Evolutionary conservation across 2,329 filamentous ascomycete species (phyloP), one percentile per base, ranked within the genome.

Genomic region (Nemania abortiva): DNA sequence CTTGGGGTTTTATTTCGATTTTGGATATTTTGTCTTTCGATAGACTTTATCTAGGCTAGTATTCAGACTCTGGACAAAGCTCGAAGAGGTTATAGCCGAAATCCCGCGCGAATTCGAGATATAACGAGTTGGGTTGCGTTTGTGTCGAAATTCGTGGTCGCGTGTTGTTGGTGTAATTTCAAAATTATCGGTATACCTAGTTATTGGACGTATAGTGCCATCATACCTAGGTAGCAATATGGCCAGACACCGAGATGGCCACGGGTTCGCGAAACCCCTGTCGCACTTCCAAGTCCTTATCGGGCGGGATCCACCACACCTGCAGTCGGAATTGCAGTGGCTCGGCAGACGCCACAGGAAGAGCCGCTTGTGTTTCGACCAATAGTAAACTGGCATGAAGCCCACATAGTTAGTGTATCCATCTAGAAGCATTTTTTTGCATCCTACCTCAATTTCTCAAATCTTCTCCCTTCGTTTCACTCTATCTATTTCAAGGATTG

Each of bases 1-100:
- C 50, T 57, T 13, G 34, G 78, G 71, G 83, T 49, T 54, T 22
- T 62, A 34, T 64, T 5, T 64, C 34, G 45, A 31, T 29, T 54
- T 60, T 29, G 59, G 37, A 22, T 37, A 58, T 54, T 54, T 66
- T 45, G 62, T 66, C 45, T 24, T 29, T 52, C 50, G 55, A 47
- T 15, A 34, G 45, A 52, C 47, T 57, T 6, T n/a, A 18, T 7
- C 22, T 20, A 9, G 31, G 9, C 7, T 45, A 15, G 31, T 9
- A 42, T 5, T 20, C 2, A 55, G 34, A 18, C 5, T 5, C 9
- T 34, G 31, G 31, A 34, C 4, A 34, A 34, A 9, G 31, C 31
- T 34, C 4, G 5, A 34, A 34, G 31, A 9, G 31, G 31, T 34
- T 4, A 34, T n/a, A 34, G 31, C 31, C 4, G 31, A 34, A 34